A percentile compares a stretch with the other conserved stretches of the same genome.
Conservation (phyloP, 2,329 filamentous ascomycete genomes). For the Apiospora koreana region DNA sequence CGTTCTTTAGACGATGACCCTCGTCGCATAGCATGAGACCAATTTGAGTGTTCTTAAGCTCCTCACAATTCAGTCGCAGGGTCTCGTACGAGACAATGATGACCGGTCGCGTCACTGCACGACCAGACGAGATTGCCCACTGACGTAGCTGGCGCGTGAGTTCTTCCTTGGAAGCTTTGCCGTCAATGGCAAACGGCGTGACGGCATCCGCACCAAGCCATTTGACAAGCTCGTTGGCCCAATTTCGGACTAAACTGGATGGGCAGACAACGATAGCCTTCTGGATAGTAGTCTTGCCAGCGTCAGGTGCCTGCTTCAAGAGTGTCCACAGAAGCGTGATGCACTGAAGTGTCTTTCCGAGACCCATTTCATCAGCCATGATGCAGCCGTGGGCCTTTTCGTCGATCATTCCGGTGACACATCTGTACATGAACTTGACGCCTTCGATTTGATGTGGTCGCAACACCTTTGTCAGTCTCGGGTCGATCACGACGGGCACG, state of each 20-base stretch:
- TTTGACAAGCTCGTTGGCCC: conserved; percentile 95
- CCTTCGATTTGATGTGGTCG: conserved; percentile 97
- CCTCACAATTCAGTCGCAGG: conserved; percentile 84
- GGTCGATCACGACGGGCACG: conserved; percentile 97
- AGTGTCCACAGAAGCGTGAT: conserved; percentile 97
- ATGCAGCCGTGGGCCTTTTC: conserved; percentile 94
- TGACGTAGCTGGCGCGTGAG: conserved; percentile 86
- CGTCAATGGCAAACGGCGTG: conserved; percentile 92
- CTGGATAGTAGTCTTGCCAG: conserved; percentile 90
- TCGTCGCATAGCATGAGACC: conserved; percentile 94
- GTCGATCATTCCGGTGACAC: conserved; percentile 94
- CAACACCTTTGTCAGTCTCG: conserved; percentile 81
- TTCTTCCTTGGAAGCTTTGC: conserved; percentile 94
- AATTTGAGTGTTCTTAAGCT: conserved; percentile 86
- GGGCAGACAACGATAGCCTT: conserved; percentile 97
- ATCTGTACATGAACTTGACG: conserved; percentile 95
- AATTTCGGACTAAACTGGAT: conserved; percentile 94
- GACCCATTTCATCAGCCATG: conserved; percentile 99
- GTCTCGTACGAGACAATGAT: conserved; percentile 99
- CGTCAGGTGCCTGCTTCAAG: conserved; percentile 91
- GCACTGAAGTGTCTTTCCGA: conserved; percentile 96
- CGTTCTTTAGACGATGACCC: conserved; percentile 94
- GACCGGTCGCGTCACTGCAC: conserved; percentile 85
- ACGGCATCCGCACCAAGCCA: conserved; percentile 94
- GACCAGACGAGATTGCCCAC: conserved; percentile 91